These are phyloP conservation scores for Chaetoceros tenuissimus DNA, from an alignment of 108 stramenopile species.

Conservation along the genomic window DNA sequence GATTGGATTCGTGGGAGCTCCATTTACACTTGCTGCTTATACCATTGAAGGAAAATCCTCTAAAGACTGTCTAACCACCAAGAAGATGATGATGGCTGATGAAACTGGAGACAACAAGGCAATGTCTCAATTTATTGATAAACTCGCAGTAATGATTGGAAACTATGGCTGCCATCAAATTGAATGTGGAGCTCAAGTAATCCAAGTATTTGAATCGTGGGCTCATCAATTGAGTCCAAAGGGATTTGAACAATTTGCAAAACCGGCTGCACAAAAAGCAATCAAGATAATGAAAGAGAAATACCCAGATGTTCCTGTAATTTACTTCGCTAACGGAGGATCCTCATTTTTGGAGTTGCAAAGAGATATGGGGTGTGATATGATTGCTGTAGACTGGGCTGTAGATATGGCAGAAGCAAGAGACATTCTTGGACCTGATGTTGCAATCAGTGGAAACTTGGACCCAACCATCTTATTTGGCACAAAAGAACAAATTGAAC, in stretches of 20 bases:
- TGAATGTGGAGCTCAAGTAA: constrained; percentile 93
- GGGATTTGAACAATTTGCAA: constrained; percentile 81
- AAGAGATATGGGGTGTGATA: constrained; percentile 82
- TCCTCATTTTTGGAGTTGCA: constrained; percentile 87
- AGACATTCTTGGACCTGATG: constrained; percentile 65
- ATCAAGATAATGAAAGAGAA: constrained; percentile 82
- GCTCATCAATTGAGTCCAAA: constrained; percentile 88
- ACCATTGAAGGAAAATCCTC: constrained; percentile 91
- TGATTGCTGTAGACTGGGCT: constrained; percentile 87
- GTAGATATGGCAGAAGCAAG: constrained; percentile 83
- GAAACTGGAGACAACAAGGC: constrained; percentile 49
- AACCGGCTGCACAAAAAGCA: constrained; percentile 81
- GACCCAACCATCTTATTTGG: constrained; percentile 94
- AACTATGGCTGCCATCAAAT: constrained; percentile 94
- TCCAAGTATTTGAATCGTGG: constrained; percentile 98
- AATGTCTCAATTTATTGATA: constrained; percentile 75
- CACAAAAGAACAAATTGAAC: constrained; percentile 75
- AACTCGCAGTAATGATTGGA: constrained; percentile 84
- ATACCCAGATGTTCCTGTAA: constrained; percentile 90
- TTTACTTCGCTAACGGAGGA: constrained; percentile 97
- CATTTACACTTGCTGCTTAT: constrained; percentile 96
- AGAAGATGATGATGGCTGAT: constrained; percentile 88
- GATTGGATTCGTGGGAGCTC: constrained; percentile 97
- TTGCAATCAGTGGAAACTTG: constrained; percentile 88
- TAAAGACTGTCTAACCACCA: constrained; percentile 76